phyloP scores from a whole-genome alignment of 2,329 filamentous ascomycete species.

The Neofusicoccum kwambonambiense region DNA sequence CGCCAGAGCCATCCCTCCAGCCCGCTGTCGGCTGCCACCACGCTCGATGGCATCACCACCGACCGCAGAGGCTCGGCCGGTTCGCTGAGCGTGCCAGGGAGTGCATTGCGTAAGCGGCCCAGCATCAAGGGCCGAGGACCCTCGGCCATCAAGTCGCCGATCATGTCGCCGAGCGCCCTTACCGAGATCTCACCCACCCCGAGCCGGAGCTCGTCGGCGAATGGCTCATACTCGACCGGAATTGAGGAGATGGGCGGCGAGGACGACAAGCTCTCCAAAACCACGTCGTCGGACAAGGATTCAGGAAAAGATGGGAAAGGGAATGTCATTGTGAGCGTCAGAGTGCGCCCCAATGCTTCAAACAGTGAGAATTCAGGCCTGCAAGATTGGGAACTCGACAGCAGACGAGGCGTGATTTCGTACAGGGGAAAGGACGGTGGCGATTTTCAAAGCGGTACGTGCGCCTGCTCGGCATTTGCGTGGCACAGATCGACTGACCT shows the following conservation, averaged over 20 bases:
- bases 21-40: constrained; percentile 51
- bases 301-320: constrained; percentile 72
- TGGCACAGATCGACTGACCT: background rate
- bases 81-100: constrained; percentile 28
- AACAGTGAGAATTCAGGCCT: constrained; percentile 65
- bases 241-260: constrained; percentile 6
- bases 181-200: constrained; percentile 68
- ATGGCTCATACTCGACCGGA: constrained; percentile 73
- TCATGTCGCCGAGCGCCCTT: constrained; percentile 67
- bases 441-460: constrained; percentile 85
- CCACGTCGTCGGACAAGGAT: background rate
- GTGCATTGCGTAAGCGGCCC: constrained; percentile 36
- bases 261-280: constrained; percentile 3
- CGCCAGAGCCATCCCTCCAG: constrained; percentile 58
- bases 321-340: constrained; percentile 92
- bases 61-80: constrained; percentile 31
- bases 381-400: constrained; percentile 90
- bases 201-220: constrained; percentile 86
- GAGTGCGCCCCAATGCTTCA: constrained; percentile 79
- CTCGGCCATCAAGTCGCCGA: constrained; percentile 38
- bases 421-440: constrained; percentile 88
- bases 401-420: constrained; percentile 74
- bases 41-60: constrained; percentile 34
- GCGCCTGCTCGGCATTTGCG: constrained; percentile 19
- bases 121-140: constrained; percentile 32